phyloP scores from a whole-genome alignment of 768 basidiomycete genomes.

The Boletus pseudopeckii region DNA sequence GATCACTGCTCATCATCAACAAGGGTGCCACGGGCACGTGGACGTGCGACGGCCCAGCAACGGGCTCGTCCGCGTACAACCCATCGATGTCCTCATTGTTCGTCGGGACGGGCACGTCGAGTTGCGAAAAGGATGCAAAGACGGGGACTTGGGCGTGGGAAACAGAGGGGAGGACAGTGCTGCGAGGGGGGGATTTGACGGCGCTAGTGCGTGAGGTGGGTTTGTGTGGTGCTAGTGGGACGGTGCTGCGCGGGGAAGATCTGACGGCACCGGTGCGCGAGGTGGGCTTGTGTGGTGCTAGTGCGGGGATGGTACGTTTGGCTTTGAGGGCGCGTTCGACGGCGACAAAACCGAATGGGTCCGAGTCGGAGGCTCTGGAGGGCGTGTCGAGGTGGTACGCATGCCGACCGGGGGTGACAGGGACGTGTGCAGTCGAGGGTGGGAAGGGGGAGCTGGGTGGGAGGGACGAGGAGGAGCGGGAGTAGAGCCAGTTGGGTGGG shows the following conservation, averaged over 20 bases:
- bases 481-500: conserved; percentile 29
- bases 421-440: conserved; percentile 19
- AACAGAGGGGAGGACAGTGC: conserved; percentile 12
- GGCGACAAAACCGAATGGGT: conserved; percentile 58
- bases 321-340: conserved; percentile 49
- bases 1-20: conserved; percentile 21
- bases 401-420: conserved; percentile 5
- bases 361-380: conserved; percentile 34
- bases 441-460: conserved; percentile 34
- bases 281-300: conserved; percentile 6
- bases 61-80: conserved; percentile 33
- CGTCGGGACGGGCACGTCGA: conserved; percentile 34
- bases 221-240: neutral
- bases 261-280: conserved; percentile 11
- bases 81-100: conserved; percentile 33
- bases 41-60: conserved; percentile 26
- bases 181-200: conserved; percentile 21
- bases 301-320: conserved; percentile 29
- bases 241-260: conserved; percentile 19
- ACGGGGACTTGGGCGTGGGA: conserved; percentile 12
- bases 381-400: conserved; percentile 24
- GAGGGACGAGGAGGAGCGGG: conserved; percentile 30
- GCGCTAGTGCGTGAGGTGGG: conserved; percentile 7
- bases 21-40: conserved; percentile 21
- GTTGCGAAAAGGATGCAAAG: conserved; percentile 32